Evolutionary conservation across 768 basidiomycete genomes (phyloP).

Genomic region (Naematelia encephala): DNA sequence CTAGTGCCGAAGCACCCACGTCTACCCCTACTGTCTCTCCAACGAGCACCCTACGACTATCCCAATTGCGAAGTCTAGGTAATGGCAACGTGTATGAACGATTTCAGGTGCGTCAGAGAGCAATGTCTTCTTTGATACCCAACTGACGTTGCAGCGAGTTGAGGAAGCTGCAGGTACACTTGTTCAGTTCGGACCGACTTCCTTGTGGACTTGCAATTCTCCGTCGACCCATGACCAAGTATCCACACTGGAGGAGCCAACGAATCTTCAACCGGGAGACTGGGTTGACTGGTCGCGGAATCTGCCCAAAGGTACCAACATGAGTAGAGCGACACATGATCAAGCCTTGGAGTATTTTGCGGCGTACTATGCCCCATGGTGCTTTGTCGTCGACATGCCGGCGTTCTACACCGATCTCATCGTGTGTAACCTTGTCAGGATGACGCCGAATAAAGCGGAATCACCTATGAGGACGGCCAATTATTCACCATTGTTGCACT

Average conservation of each 20-base stretch:
- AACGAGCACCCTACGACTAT: not conserved
- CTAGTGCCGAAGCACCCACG: not conserved
- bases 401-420: conserved; percentile 16
- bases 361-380: conserved; percentile 22
- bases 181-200: conserved; percentile 24
- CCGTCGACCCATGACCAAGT: no score
- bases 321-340: conserved; percentile 16
- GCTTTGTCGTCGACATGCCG: conserved; percentile 22
- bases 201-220: conserved; percentile 18
- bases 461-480: conserved; percentile 14
- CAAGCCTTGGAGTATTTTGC: conserved; percentile 17
- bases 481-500: conserved; percentile 23
- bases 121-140: not conserved
- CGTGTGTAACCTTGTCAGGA: no score
- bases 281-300: conserved; percentile 24
- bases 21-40: not conserved
- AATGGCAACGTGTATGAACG: conserved; percentile 9
- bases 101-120: conserved; percentile 12
- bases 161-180: conserved; percentile 21
- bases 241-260: not conserved
- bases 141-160: conserved; percentile 7
- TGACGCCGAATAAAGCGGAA: no score
- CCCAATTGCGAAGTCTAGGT: conserved; percentile 7
- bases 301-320: conserved; percentile 11
- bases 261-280: conserved; percentile 16